phyloP scores from a whole-genome alignment of 164 flowering plant genomes.

The Annona squamosa region DNA sequence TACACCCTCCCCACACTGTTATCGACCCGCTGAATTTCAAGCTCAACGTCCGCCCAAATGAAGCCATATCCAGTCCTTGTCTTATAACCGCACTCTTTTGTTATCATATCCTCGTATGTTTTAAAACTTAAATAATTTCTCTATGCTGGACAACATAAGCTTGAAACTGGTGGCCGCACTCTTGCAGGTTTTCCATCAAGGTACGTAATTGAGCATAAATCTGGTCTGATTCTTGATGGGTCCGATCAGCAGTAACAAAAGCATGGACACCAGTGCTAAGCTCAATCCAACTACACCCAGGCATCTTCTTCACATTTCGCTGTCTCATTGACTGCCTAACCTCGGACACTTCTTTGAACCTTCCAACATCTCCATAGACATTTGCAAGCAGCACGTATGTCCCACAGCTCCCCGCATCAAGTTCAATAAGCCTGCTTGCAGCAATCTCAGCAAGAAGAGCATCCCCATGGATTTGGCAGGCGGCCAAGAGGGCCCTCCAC shows the following conservation, averaged over 20 bases:
- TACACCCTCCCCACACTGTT: too few species aligned
- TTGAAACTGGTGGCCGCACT: slow-evolving; percentile 24
- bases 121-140: too few species aligned
- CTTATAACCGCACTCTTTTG: too few species aligned
- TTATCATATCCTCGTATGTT: too few species aligned
- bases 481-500: slow-evolving; percentile 60
- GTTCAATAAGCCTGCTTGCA: slow-evolving; percentile 32
- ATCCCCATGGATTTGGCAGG: slow-evolving; percentile 50
- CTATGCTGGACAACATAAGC: neutral
- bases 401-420: slow-evolving; percentile 63
- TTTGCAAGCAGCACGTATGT: slow-evolving; percentile 67
- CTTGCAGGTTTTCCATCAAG: slow-evolving; percentile 32
- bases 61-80: too few species aligned
- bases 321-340: slow-evolving; percentile 48
- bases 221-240: slow-evolving; percentile 35
- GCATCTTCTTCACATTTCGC: slow-evolving; percentile 47
- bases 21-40: too few species aligned
- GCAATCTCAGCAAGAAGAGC: slow-evolving; percentile 44
- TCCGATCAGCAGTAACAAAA: slow-evolving; percentile 44
- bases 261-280: slow-evolving; percentile 44
- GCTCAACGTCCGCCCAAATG: too few species aligned
- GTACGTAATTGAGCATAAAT: slow-evolving; percentile 36
- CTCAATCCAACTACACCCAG: slow-evolving; percentile 83
- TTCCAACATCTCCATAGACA: slow-evolving; percentile 46
- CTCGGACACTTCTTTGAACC: slow-evolving; percentile 45